Conservation (phyloP, 192 early-diverging fungal genomes). For the Funneliformis mosseae region DNA sequence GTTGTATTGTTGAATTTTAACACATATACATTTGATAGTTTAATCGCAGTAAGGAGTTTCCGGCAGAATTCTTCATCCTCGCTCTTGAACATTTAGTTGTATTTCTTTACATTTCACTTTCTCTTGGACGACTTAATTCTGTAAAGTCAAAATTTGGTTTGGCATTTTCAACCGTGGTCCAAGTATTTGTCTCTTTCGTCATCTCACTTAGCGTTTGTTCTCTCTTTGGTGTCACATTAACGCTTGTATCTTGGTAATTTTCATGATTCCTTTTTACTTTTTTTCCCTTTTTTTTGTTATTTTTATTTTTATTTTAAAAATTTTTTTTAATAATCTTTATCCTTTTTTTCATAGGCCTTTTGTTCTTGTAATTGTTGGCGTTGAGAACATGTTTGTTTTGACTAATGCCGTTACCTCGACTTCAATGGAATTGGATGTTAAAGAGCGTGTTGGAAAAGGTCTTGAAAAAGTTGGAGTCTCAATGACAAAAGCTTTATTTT, state of each 20-base stretch:
- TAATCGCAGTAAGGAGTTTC: not conserved
- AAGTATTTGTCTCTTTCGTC: constrained; percentile 61
- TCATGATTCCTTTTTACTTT: not conserved
- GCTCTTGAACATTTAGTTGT: constrained; percentile 61
- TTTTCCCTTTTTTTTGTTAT: too few relatives aligned
- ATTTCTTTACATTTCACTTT: constrained; percentile 70
- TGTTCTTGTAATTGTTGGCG: constrained; percentile 68
- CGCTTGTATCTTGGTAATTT: constrained; percentile 66
- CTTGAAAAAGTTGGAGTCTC: constrained; percentile 68
- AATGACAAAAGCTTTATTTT: constrained; percentile 59
- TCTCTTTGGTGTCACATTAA: constrained; percentile 58
- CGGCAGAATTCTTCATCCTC: constrained; percentile 48
- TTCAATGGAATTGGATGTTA: constrained; percentile 70
- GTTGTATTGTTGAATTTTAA: constrained; percentile 23
- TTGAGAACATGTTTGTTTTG: constrained; percentile 77
- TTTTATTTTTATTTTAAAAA: not conserved
- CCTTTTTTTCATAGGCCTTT: constrained; percentile 42
- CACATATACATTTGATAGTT: constrained; percentile 13
- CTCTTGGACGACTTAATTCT: constrained; percentile 65
- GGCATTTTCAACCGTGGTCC: constrained; percentile 67
- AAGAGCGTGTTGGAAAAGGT: constrained; percentile 71
- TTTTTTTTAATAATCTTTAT: not conserved
- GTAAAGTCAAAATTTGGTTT: constrained; percentile 79
- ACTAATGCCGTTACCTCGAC: constrained; percentile 73
- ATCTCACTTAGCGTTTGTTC: constrained; percentile 69